Base-by-base conservation (phyloP, 306 rosid species). In the Astragalus glycyphyllos region DNA sequence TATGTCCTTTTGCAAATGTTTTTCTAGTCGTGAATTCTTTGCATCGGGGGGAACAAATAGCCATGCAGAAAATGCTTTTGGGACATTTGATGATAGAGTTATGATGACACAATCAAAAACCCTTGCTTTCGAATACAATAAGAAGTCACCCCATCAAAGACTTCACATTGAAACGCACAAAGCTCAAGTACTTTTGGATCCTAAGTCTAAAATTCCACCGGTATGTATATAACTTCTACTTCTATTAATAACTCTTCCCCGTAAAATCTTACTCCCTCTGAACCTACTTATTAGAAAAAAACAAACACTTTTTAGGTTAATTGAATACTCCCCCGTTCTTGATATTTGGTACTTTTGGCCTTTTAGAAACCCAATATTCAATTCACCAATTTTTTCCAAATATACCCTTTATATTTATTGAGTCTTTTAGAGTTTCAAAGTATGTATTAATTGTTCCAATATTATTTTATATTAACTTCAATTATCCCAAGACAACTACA, bases 61-160 rank as follows among this genome's bases (percentile, higher is more conserved):
- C 9, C 17, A 64, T 63, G 17, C 11, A 53, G 29, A 48, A 7
- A 5, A 11, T 12, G 20, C 15, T 42, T 63, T 46, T 45, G 38
- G 56, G n/a, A 29, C 29, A 0, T 51, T 29, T 45, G 35, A 23
- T 16, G 47, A 29, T 8, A 17, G 37, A 64, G 80, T 58, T 9
- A 63, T 38, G 67, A 61, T 82, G 54, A 17, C 66, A 37, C 34
- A 65, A 71, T 55, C 49, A 8, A 71, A 71, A 54, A 69, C 57
- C 38, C 72, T 66, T 56, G 64, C 80, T 6, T 38, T 79, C 53
- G 15, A 66, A 16, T 42, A 55, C 26, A 32, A 72, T 6, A 3
- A 5, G 47, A 31, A 66, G 20, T 16, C 64, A 38, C 55, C 77
- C 4, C 53, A 10, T 5, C 26, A 17, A 49, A 60, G 17, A 56